These are phyloP conservation scores for Trebouxia sp. DNA, from an alignment of 139 green algal species.

Conservation along the genomic window DNA sequence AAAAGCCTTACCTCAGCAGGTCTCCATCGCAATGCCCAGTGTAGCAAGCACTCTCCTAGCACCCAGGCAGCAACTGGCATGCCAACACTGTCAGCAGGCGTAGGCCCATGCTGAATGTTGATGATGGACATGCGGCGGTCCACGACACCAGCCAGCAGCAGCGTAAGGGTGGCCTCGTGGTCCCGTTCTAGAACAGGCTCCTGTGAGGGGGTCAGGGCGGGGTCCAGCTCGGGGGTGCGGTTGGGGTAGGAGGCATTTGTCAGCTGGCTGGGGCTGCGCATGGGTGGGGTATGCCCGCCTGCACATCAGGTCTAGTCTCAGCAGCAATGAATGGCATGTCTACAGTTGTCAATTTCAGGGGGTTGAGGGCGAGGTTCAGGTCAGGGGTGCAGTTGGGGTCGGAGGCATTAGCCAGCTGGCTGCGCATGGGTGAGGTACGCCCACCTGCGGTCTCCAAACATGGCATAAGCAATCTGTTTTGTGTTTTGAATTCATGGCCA, in stretches of 20 bases:
- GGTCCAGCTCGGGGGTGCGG: background rate
- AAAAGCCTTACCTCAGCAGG: constrained; percentile 31
- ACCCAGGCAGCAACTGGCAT: constrained; percentile 60
- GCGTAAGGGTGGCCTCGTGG: constrained; percentile 6
- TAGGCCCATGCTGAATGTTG: constrained; percentile 35
- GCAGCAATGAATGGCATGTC: too few relatives aligned
- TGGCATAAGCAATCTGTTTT: too few relatives aligned
- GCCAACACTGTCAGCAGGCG: constrained; percentile 29
- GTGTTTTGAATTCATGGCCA: too few relatives aligned
- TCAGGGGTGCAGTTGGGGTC: too few relatives aligned
- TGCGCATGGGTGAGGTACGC: too few relatives aligned
- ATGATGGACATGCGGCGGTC: constrained; percentile 43
- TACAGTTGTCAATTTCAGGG: too few relatives aligned
- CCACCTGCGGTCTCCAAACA: too few relatives aligned
- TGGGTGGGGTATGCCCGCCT: constrained; percentile 1
- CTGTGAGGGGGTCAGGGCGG: background rate
- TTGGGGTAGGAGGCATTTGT: background rate
- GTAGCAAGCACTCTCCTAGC: constrained; percentile 50
- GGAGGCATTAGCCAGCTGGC: too few relatives aligned
- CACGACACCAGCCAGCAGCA: constrained; percentile 32
- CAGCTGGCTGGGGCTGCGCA: constrained; percentile 19
- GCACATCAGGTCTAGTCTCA: too few relatives aligned
- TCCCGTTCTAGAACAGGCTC: constrained; percentile 6
- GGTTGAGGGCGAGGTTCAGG: too few relatives aligned
- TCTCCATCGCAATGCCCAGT: constrained; percentile 49